Evolutionary conservation across 768 basidiomycete genomes (phyloP).

Genomic region (Mycena leptocephala): DNA sequence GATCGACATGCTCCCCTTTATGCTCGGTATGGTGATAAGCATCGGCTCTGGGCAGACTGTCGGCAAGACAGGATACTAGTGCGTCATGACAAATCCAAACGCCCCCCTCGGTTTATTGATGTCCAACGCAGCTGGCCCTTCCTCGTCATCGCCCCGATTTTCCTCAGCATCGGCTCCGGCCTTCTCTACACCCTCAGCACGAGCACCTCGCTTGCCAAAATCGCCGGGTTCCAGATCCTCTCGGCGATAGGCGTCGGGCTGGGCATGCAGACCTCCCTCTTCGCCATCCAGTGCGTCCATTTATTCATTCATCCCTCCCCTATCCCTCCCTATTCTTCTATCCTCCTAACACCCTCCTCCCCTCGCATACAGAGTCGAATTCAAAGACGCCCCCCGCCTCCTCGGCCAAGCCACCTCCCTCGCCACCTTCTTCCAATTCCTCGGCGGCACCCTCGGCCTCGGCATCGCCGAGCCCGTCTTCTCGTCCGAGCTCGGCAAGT

Average conservation of each 20-base stretch:
- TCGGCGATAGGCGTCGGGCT: conserved; percentile 32
- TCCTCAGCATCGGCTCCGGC: conserved; percentile 33
- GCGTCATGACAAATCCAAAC: neutral
- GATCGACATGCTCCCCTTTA: neutral
- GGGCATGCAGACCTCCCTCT: conserved; percentile 35
- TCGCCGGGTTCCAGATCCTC: conserved; percentile 34
- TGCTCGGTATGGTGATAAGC: conserved; percentile 1
- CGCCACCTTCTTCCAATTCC: conserved; percentile 31
- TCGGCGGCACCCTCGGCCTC: conserved; percentile 27
- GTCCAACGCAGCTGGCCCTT: conserved; percentile 7
- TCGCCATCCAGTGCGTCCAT: conserved; percentile 31
- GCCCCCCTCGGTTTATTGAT: neutral
- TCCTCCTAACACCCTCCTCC: neutral
- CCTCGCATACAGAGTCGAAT: conserved; percentile 29
- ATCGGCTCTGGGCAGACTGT: conserved; percentile 16
- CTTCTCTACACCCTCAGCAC: conserved; percentile 22
- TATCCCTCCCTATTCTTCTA: neutral
- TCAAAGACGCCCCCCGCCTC: conserved; percentile 4
- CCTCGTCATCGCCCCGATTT: neutral
- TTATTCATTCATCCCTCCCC: too few relatives aligned
- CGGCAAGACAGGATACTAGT: conserved; percentile 26
- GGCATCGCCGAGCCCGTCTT: conserved; percentile 34
- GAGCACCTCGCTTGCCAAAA: neutral
- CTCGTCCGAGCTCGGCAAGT: conserved; percentile 17
- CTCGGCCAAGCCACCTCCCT: conserved; percentile 32